Percentiles rank a stretch among this genome's conserved stretches.
These are phyloP conservation scores for Solanum hybrid DNA, from an alignment of 305 asterid genomes.

Conservation along the genomic window DNA sequence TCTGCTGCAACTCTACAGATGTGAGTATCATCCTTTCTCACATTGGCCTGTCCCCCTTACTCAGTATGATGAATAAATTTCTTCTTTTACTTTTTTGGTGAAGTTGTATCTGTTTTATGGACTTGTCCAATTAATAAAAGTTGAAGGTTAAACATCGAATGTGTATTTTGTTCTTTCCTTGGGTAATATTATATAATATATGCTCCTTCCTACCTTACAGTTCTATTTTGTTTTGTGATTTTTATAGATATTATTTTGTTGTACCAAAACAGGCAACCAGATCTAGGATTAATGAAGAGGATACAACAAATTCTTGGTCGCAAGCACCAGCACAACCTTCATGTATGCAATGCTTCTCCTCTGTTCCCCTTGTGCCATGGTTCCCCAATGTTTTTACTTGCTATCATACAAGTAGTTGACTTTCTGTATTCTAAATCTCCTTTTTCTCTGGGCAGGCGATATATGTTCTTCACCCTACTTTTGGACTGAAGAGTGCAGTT, in stretches of 20 bases:
- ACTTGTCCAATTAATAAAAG: background rate
- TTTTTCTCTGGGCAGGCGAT: conserved; percentile 35
- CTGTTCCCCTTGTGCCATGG: background rate
- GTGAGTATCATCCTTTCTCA: conserved; percentile 35
- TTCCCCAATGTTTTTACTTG: background rate
- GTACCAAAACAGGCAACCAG: conserved; percentile 69
- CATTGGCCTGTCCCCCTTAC: background rate
- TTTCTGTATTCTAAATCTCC: background rate
- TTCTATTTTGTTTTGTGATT: background rate
- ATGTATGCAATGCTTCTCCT: conserved; percentile 36
- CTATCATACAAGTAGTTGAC: background rate
- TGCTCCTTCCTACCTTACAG: background rate
- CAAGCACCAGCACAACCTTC: conserved; percentile 91
- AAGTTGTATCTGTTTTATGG: background rate
- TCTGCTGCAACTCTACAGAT: conserved; percentile 84
- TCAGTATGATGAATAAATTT: background rate
- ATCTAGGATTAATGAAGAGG: conserved; percentile 89
- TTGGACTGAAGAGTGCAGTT: conserved; percentile 64
- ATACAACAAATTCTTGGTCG: conserved; percentile 91
- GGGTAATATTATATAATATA: background rate
- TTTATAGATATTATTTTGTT: background rate
- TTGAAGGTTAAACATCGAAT: background rate
- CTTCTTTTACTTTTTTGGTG: background rate
- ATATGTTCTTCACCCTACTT: conserved; percentile 69
- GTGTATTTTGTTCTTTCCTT: background rate